Evolutionary conservation across 2,329 filamentous ascomycete genomes (phyloP), one percentile per base, ranked within the genome.

Genomic region (Saccharata proteae): DNA sequence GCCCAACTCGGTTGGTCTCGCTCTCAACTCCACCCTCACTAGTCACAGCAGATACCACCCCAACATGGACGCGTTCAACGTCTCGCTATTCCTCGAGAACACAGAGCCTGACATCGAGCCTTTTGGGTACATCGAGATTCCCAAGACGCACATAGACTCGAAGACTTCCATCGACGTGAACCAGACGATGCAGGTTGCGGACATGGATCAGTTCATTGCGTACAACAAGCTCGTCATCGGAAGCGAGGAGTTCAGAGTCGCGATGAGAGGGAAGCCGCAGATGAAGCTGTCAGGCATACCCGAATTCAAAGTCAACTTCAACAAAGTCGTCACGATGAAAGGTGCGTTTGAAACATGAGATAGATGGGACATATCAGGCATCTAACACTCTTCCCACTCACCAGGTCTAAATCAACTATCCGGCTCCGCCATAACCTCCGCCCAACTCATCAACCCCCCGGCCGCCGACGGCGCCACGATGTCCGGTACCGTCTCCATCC

Each of bases 401-500:
- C 28, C 31, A 75, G 71, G 67, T 3, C 56, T 77, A 11, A 70
- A 74, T 45, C 58, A 62, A 36, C 71, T 81, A 36, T 59, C 53
- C 32, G 56, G 70, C 23, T 62, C 69, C 39, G 54, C 55, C 24
- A 63, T 77, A 40, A 51, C 59, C 19, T 37, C 16, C 20, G 20
- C 28, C 19, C 19, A 13, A 42, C 49, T 16, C 35, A 45, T 10
- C 46, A 61, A 32, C 39, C 46, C 26, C 37, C 43, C 26, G 42
- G 52, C 27, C 16, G 39, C 47, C 7, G 57, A 65, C 32, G 64
- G 60, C 39, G 62, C 66, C 47, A 81, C 80, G 57, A 76, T 81
- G 55, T 55, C 64, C 30, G 75, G 66, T 42, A 66, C 58, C 10
- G 65, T 67, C 35, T 58, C 59, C 35, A 74, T 81, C 30, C 74